These are phyloP conservation scores for Canariomyces notabilis DNA, from an alignment of 2,329 filamentous ascomycete genomes.

Conservation along the genomic window DNA sequence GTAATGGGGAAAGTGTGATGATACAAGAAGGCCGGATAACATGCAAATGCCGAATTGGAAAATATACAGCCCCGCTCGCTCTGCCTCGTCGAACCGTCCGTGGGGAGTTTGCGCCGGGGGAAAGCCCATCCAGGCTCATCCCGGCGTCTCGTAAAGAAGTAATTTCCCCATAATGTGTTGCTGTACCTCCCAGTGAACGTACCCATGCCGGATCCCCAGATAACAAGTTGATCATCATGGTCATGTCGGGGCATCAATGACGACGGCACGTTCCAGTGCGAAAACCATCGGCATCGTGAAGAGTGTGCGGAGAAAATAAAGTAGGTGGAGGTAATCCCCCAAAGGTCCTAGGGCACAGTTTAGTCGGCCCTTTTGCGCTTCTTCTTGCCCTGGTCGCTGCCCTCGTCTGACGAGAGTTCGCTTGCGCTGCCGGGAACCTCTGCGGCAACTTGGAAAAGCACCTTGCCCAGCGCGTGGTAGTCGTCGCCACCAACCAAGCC, in stretches of 20 bases:
- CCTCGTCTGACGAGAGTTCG: constrained; percentile 53
- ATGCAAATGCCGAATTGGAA: constrained; percentile 27
- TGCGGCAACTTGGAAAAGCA: constrained; percentile 75
- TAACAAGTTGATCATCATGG: constrained; percentile 37
- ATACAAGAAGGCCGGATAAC: constrained; percentile 28
- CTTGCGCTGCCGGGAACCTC: constrained; percentile 65
- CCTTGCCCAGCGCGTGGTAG: constrained; percentile 63
- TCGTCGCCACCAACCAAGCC: constrained; percentile 49
- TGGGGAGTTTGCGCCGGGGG: constrained; percentile 12
- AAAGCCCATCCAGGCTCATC: constrained; percentile 12
- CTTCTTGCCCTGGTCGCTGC: constrained; percentile 56
- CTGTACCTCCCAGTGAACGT: constrained; percentile 8
- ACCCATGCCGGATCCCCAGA: constrained; percentile 15
- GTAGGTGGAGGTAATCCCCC: not conserved
- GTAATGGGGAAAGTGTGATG: constrained; percentile 20
- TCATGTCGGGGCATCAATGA: constrained; percentile 38
- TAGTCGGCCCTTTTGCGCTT: constrained; percentile 70
- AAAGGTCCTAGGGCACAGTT: not conserved
- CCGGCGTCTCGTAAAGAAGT: constrained; percentile 16
- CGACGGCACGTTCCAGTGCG: constrained; percentile 27
- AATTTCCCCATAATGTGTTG: constrained; percentile 18
- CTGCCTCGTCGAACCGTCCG: constrained; percentile 2
- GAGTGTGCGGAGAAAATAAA: constrained; percentile 29
- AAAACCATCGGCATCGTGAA: constrained; percentile 27
- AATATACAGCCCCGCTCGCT: constrained; percentile 16